A percentile compares a stretch with the other conserved stretches of the same genome.
phyloP scores from a whole-genome alignment of 202 grass and related monocot species.

The Musa balbisiana region DNA sequence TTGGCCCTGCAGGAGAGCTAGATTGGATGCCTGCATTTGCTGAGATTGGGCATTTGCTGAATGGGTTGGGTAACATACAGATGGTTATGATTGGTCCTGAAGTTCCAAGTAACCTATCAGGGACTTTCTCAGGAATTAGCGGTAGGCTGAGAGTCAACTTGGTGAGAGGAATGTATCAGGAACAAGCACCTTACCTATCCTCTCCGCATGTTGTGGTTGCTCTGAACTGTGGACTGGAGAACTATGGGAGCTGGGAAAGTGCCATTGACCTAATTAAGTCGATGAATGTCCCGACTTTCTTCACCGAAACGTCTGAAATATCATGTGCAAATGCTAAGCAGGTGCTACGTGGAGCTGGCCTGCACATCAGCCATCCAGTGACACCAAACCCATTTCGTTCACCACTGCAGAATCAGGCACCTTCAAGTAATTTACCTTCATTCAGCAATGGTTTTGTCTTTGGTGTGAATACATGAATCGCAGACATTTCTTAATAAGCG shows the following conservation, averaged over 20 bases:
- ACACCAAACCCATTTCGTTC: constrained; percentile 34
- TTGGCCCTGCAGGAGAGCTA: constrained; percentile 34
- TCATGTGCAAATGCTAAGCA: constrained; percentile 32
- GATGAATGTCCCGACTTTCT: constrained; percentile 34
- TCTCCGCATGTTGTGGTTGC: constrained; percentile 34
- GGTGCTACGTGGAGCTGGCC: constrained; percentile 27
- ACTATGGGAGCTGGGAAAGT: constrained; percentile 27
- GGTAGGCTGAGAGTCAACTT: constrained; percentile 26
- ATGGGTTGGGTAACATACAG: constrained; percentile 29
- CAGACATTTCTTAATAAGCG: no score
- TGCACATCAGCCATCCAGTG: constrained; percentile 27
- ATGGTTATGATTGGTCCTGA: constrained; percentile 40
- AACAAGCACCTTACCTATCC: constrained; percentile 29
- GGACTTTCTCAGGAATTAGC: constrained; percentile 23
- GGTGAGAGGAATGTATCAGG: constrained; percentile 35
- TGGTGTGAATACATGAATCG: constrained; percentile 29
- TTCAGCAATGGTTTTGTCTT: constrained; percentile 39
- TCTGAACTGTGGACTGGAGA: constrained; percentile 32
- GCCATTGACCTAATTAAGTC: constrained; percentile 25
- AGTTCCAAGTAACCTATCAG: constrained; percentile 32
- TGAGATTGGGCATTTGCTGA: constrained; percentile 37
- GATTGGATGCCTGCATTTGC: constrained; percentile 35
- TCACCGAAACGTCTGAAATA: constrained; percentile 36
- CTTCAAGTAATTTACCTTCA: constrained; percentile 35
- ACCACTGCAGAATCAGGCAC: constrained; percentile 26